Evolutionary conservation across 768 basidiomycete genomes (phyloP), one percentile per base, ranked within the genome.

Genomic region (Kwoniella botswanensis): DNA sequence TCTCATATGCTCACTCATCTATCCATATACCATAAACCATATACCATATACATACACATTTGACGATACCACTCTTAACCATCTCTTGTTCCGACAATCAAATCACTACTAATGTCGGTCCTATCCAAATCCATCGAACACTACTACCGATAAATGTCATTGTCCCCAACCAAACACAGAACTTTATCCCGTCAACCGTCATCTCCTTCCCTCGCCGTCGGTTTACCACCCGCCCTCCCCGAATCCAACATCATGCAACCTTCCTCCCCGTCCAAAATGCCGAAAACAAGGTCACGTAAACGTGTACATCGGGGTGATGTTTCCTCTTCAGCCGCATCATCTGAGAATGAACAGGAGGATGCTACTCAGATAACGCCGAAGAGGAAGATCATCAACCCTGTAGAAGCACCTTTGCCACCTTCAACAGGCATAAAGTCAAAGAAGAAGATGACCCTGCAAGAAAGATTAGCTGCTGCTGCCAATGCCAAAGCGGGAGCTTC

Each of bases 241-340:
- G 73, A 75, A 53, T 74, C 73, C 22, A 72, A 58, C 61, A 68
- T 78, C 65, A 76, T 78, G 75, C 56, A 61, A 26, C 77, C 77
- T 18, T 81, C 76, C 22, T 71, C 74, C 11, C 63, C 78, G 0
- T 67, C 71, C 54, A 69, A 76, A 46, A 41, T 69, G 26, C 26
- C 73, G n/a, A 66, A 73, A 44, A 22, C 50, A 9, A 65, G 44
- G 24, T 64, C 65, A 29, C 63, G 70, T 17, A 70, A 67, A 12
- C 71, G 75, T 7, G 68, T 72, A 18, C 75, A 78, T 55, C 74
- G 79, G 22, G 79, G 79, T 2, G 79, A 81, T 59, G 79, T 81
- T 24, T 75, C 75, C 9, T 79, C 77, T 4, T 76, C 77, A 1
- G 75, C 76, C 3, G 68, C 75, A 15, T 78, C 79, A 1, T 72